Percentiles rank a stretch among this genome's conserved stretches.
phyloP scores from a whole-genome alignment of 1,284 basidiomycete species.

The Amylostereum areolatum region DNA sequence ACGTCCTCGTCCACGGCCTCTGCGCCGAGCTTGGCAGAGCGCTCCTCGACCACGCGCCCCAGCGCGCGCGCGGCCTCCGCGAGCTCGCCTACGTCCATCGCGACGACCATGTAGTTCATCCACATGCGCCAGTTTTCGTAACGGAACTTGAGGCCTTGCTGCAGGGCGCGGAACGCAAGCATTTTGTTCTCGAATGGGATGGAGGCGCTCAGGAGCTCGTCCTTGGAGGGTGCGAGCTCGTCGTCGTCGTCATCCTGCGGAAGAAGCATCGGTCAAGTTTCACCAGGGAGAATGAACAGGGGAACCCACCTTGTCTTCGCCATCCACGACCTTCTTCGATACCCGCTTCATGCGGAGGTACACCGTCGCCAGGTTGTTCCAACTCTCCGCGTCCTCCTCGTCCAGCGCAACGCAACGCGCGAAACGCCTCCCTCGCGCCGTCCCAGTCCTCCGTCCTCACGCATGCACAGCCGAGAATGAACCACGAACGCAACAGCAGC shows the following conservation, averaged over 20 bases:
- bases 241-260: constrained; percentile 11
- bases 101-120: constrained; percentile 95
- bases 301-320: constrained; percentile 20
- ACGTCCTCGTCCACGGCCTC: constrained; percentile 78
- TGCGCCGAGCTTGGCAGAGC: constrained; percentile 56
- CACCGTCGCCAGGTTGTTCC: constrained; percentile 96
- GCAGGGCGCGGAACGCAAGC: constrained; percentile 92
- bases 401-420: constrained; percentile 84
- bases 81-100: constrained; percentile 90
- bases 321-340: constrained; percentile 15
- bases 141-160: constrained; percentile 78
- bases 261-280: background rate
- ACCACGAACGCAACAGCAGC: constrained; percentile 86
- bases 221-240: constrained; percentile 9
- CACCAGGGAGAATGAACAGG: background rate
- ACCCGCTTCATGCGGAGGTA: constrained; percentile 76
- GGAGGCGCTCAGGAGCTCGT: constrained; percentile 17
- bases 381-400: constrained; percentile 95
- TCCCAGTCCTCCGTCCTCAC: constrained; percentile 81
- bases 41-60: constrained; percentile 78
- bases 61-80: constrained; percentile 84
- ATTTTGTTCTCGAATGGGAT: constrained; percentile 70
- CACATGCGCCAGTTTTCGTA: constrained; percentile 98
- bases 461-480: constrained; percentile 88
- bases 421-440: constrained; percentile 81